These are phyloP conservation scores for Exophiala sp. DNA, from an alignment of 2,329 filamentous ascomycete species.

Conservation along the genomic window DNA sequence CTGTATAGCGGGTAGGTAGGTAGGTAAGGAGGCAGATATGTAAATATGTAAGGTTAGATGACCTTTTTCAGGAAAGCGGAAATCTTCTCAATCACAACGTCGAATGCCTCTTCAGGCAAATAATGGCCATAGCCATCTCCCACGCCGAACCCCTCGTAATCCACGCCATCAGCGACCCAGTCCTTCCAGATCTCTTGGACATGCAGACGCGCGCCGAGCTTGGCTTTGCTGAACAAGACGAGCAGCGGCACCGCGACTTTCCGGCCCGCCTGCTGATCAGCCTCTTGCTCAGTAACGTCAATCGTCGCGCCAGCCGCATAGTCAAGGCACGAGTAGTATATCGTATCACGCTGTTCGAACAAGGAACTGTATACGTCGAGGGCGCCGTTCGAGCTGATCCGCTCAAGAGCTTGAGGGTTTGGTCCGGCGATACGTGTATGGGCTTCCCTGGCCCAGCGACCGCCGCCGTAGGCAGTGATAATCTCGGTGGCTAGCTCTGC, in stretches of 20 bases:
- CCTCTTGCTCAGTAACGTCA: slow-evolving; percentile 41
- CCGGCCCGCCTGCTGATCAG: slow-evolving; percentile 42
- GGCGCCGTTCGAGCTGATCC: slow-evolving; percentile 34
- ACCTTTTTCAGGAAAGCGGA: slow-evolving; percentile 21
- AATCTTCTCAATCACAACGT: slow-evolving; percentile 26
- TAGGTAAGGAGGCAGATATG: too few species aligned
- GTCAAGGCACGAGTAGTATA: slow-evolving; percentile 44
- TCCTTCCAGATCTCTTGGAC: slow-evolving; percentile 41
- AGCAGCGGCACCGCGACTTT: slow-evolving; percentile 42
- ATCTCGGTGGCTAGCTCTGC: slow-evolving; percentile 40
- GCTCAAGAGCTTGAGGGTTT: slow-evolving; percentile 19
- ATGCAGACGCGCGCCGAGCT: slow-evolving; percentile 36
- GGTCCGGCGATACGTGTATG: slow-evolving; percentile 33
- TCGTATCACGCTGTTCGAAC: slow-evolving; percentile 40
- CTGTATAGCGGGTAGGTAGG: too few species aligned
- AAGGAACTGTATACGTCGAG: slow-evolving; percentile 41
- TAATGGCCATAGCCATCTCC: slow-evolving; percentile 40
- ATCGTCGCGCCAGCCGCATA: slow-evolving; percentile 42
- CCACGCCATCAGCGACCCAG: slow-evolving; percentile 36
- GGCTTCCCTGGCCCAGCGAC: slow-evolving; percentile 34
- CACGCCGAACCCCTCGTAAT: slow-evolving; percentile 22
- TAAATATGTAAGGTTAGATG: slow-evolving; percentile 9
- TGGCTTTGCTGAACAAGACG: slow-evolving; percentile 42
- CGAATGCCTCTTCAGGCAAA: slow-evolving; percentile 43
- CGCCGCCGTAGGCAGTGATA: slow-evolving; percentile 41